Evolutionary conservation across 2,329 filamentous ascomycete species (phyloP).

Genomic region (Claviceps sp.): DNA sequence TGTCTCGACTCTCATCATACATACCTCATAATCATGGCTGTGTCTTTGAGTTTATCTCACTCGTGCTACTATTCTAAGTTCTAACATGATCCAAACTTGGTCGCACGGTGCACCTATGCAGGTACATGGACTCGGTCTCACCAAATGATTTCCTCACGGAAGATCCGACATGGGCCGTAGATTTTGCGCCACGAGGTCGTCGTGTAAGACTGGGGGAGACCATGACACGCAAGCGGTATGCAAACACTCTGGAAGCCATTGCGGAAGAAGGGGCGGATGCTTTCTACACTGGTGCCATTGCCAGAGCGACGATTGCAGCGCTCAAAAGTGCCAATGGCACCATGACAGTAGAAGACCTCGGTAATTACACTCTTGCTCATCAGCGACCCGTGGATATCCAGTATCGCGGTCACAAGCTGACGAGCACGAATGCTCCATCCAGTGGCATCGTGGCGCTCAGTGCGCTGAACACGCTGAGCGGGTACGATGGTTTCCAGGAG

Average conservation of each 20-base stretch:
- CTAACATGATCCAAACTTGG: not conserved
- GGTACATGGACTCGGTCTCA: slow-evolving; percentile 45
- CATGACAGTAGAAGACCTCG: slow-evolving; percentile 62
- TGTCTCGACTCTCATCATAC: not conserved
- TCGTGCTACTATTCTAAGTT: not conserved
- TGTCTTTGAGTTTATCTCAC: not conserved
- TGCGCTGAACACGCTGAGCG: slow-evolving; percentile 61
- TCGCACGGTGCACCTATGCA: not conserved
- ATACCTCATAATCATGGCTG: too few relatives aligned
- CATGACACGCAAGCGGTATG: slow-evolving; percentile 63
- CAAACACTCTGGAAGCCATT: slow-evolving; percentile 58
- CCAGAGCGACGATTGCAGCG: slow-evolving; percentile 54
- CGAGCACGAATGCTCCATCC: slow-evolving; percentile 54
- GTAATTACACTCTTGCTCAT: slow-evolving; percentile 55
- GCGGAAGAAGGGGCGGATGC: slow-evolving; percentile 50
- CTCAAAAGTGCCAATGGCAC: slow-evolving; percentile 53
- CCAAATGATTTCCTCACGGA: slow-evolving; percentile 49
- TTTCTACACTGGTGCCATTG: slow-evolving; percentile 58
- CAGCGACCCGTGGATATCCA: slow-evolving; percentile 46
- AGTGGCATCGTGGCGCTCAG: slow-evolving; percentile 59
- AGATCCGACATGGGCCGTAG: slow-evolving; percentile 64
- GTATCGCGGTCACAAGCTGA: slow-evolving; percentile 59
- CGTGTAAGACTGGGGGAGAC: slow-evolving; percentile 54
- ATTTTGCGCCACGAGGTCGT: slow-evolving; percentile 68
- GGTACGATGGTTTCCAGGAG: slow-evolving; percentile 52